phyloP scores from a whole-genome alignment of 306 rosid species.

The Vicia faba region DNA sequence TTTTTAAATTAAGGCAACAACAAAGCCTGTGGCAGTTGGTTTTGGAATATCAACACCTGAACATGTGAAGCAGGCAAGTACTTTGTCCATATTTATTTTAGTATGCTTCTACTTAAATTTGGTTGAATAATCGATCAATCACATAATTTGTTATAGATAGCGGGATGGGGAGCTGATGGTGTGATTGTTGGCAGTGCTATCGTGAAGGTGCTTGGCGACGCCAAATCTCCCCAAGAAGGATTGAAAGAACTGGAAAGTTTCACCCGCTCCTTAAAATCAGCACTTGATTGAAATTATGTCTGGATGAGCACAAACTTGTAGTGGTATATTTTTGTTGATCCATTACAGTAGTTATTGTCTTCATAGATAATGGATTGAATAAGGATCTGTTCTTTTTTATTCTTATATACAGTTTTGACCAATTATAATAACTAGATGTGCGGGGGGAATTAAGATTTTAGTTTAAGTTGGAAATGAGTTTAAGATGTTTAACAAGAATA shows the following conservation, averaged over 20 bases:
- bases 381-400: neutral
- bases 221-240: constrained; percentile 79
- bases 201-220: constrained; percentile 80
- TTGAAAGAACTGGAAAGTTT: constrained; percentile 69
- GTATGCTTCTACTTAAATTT: constrained; percentile 22
- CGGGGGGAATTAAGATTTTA: too few relatives aligned
- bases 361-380: constrained; percentile 31
- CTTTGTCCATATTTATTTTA: neutral
- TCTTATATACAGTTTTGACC: neutral
- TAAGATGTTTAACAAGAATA: too few relatives aligned
- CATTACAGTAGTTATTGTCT: neutral
- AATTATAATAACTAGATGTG: too few relatives aligned
- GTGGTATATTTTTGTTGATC: neutral
- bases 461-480: too few relatives aligned
- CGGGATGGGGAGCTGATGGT: constrained; percentile 96
- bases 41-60: constrained; percentile 94
- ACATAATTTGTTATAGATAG: constrained; percentile 55
- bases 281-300: constrained; percentile 50
- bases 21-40: constrained; percentile 93
- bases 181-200: constrained; percentile 95
- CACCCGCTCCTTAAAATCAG: constrained; percentile 62
- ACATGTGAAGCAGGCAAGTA: constrained; percentile 80
- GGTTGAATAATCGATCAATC: constrained; percentile 6
- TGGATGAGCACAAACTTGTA: constrained; percentile 8
- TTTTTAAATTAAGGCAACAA: constrained; percentile 59